Evolutionary conservation across 495 filamentous ascomycete species (phyloP).

Genomic region (Trichoderma parareesei): DNA sequence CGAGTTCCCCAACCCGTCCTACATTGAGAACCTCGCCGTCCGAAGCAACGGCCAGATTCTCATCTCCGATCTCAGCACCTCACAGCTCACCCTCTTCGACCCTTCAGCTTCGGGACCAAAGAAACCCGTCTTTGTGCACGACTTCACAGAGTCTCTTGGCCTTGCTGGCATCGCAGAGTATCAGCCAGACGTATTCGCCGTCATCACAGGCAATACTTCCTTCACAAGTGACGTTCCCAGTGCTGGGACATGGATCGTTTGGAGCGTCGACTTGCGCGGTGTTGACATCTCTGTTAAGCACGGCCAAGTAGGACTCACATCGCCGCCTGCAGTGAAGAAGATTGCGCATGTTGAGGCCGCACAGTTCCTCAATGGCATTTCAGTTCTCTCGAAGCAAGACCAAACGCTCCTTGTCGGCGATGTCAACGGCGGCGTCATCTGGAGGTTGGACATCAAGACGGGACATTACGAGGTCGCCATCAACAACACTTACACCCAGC

Average conservation of each 20-base stretch:
- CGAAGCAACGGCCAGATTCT: conserved; percentile 31
- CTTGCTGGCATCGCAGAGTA: conserved; percentile 27
- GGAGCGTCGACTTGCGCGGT: conserved; percentile 14
- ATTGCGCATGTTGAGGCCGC: conserved; percentile 20
- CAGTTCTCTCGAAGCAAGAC: conserved; percentile 10
- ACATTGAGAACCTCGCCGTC: conserved; percentile 32
- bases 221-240: conserved; percentile 18
- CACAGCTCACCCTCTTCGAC: conserved; percentile 20
- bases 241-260: conserved; percentile 23
- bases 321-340: conserved; percentile 15
- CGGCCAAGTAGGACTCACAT: neutral
- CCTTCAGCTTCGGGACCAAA: conserved; percentile 13
- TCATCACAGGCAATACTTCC: conserved; percentile 23
- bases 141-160: conserved; percentile 22
- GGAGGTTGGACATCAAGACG: conserved; percentile 12
- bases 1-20: conserved; percentile 17
- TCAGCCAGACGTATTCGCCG: conserved; percentile 27
- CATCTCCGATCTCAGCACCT: conserved; percentile 21
- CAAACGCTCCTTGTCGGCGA: conserved; percentile 18
- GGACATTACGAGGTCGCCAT: conserved; percentile 15
- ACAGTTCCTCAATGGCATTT: conserved; percentile 25
- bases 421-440: conserved; percentile 12
- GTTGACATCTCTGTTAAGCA: neutral
- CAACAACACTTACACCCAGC: conserved; percentile 12
- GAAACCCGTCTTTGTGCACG: conserved; percentile 22